Evolutionary conservation across 2,329 filamentous ascomycete species (phyloP).

Genomic region (Macroventuria anomochaeta): DNA sequence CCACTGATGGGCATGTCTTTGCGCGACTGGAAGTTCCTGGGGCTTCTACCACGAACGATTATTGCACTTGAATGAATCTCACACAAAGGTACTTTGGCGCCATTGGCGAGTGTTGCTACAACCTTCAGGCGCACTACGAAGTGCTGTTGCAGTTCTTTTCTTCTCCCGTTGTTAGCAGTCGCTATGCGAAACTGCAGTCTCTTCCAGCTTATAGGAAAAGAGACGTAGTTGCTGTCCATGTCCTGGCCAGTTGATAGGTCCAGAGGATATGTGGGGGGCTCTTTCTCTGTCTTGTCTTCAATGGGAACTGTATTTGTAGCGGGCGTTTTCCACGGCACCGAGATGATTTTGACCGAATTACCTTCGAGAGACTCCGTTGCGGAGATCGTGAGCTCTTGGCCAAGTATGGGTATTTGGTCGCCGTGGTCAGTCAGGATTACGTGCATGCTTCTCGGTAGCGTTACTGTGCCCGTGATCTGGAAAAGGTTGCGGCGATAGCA

Average conservation of each 20-base stretch:
- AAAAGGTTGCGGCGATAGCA: slow-evolving; percentile 97
- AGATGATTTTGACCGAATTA: slow-evolving; percentile 89
- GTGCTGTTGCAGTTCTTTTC: slow-evolving; percentile 95
- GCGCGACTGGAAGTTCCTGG: slow-evolving; percentile 90
- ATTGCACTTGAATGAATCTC: slow-evolving; percentile 89
- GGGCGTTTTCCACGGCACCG: slow-evolving; percentile 97
- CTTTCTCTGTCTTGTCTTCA: slow-evolving; percentile 76
- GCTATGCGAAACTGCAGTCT: slow-evolving; percentile 92
- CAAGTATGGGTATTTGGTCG: slow-evolving; percentile 80
- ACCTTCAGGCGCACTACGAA: slow-evolving; percentile 91
- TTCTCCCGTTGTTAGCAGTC: slow-evolving; percentile 92
- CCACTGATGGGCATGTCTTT: slow-evolving; percentile 90
- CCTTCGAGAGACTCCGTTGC: slow-evolving; percentile 95
- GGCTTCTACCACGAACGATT: slow-evolving; percentile 90
- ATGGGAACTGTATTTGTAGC: slow-evolving; percentile 75
- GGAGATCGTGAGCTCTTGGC: slow-evolving; percentile 85
- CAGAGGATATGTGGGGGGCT: slow-evolving; percentile 82
- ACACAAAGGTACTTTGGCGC: slow-evolving; percentile 79
- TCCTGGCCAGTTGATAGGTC: slow-evolving; percentile 70
- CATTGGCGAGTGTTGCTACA: slow-evolving; percentile 80
- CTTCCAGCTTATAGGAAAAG: slow-evolving; percentile 93
- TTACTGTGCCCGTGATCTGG: slow-evolving; percentile 90
- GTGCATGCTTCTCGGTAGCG: slow-evolving; percentile 76
- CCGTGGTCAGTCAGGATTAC: slow-evolving; percentile 84
- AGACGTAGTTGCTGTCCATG: slow-evolving; percentile 80